phyloP scores from a whole-genome alignment of 1,284 basidiomycete genomes.

The Trichosporon sp. region DNA sequence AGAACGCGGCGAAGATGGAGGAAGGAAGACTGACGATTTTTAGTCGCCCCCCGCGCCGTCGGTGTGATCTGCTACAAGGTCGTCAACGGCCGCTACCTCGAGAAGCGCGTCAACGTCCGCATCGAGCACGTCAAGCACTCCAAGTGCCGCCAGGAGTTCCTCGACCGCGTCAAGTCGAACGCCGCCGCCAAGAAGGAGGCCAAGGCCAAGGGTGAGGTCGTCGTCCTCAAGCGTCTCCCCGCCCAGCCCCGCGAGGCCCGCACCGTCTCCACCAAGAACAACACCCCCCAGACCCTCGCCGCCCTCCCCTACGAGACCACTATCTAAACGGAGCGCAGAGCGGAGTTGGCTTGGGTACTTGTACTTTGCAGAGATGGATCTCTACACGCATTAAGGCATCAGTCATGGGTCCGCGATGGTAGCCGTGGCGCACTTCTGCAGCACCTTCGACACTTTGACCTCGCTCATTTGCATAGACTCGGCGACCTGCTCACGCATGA shows the following conservation, averaged over 20 bases:
- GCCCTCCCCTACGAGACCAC: slow-evolving; percentile 63
- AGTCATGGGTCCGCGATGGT: too few species aligned
- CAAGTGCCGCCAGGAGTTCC: slow-evolving; percentile 97
- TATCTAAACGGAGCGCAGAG: slow-evolving; percentile 40
- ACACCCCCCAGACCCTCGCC: slow-evolving; percentile 48
- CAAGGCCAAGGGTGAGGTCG: slow-evolving; percentile 83
- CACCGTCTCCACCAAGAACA: slow-evolving; percentile 69
- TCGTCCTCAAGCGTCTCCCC: slow-evolving; percentile 82
- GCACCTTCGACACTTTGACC: too few species aligned
- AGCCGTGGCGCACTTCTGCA: too few species aligned
- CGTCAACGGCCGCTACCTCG: slow-evolving; percentile 97
- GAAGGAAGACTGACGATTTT: neutral
- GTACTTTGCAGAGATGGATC: slow-evolving; percentile 47
- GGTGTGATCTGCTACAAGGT: slow-evolving; percentile 98
- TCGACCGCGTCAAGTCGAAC: slow-evolving; percentile 93
- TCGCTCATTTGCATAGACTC: too few species aligned
- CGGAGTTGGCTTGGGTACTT: slow-evolving; percentile 26
- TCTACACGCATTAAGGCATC: slow-evolving; percentile 9
- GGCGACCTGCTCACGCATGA: too few species aligned
- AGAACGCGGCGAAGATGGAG: neutral
- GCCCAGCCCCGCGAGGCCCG: slow-evolving; percentile 75
- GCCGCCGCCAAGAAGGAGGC: slow-evolving; percentile 77
- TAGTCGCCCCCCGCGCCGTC: slow-evolving; percentile 84
- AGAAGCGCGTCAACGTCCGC: slow-evolving; percentile 99
- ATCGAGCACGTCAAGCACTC: slow-evolving; percentile 98